Evolutionary conservation across 768 basidiomycete species (phyloP), one percentile per base, ranked within the genome.

Genomic region (Hygrophorus pudorinus): DNA sequence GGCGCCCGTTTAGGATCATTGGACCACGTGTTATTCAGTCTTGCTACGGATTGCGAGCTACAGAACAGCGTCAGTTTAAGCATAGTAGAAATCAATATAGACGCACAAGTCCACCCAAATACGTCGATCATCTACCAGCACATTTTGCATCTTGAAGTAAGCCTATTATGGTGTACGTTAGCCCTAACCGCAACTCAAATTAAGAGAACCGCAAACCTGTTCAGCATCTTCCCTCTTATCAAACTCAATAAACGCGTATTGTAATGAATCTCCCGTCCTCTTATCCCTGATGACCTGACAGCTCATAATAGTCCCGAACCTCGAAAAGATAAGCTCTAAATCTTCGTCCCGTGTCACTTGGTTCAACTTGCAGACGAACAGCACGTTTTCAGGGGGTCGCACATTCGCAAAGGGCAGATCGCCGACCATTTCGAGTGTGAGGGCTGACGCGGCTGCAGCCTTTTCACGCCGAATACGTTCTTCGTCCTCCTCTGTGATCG

Each of bases 111-210:
- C 96, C 50, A 99, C 94, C 90, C 94, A 98, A 56, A 99, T 98
- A 10, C 96, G 79, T 11, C 92, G 77, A 62, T 99, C 96, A 58
- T 99, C 96, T 10, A 99, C 86, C 9, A 99, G 68, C 0, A 98
- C 96, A 55, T 98, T 98, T 60, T 98, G 96, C 96, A 99, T 99
- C 63, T 98, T 99, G 68, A 98, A 93, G 62, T 98, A 99, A 7
- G 90, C 96, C 85, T 92, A 24, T 24, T 3, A 24, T 24, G 51
- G 2, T 40, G 13, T 11, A 4, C 12, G 2, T 34, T 34, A 17
- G 7, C 18, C 17, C 12, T 31, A 20, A 44, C 32, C 7, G 44
- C 13, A 49, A 30, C 31, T 16, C 32, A 44, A 46, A 39, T 38
- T 33, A 29, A 39, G 30, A 20, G 11, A 29, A 20, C 27, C 32